These are phyloP conservation scores for Comarum palustre DNA, from an alignment of 306 rosid species.

Conservation along the genomic window DNA sequence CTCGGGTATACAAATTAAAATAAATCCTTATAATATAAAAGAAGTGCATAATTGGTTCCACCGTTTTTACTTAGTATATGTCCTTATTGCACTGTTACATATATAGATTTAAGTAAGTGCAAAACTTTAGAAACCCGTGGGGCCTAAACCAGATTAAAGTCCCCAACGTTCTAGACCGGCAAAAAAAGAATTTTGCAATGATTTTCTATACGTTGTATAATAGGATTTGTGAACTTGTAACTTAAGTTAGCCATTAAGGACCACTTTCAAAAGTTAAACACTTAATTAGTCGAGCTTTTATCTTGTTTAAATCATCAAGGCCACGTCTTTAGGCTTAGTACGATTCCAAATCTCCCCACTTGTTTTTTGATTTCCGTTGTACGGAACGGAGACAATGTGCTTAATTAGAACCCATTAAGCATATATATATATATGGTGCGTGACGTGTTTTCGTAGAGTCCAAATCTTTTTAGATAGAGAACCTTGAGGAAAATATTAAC, in stretches of 20 bases:
- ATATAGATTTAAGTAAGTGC: conserved; percentile 22
- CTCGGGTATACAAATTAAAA: no score
- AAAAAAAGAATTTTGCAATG: conserved; percentile 36
- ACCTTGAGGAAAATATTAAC: neutral
- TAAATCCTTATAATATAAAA: conserved; percentile 26
- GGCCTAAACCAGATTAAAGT: conserved; percentile 60
- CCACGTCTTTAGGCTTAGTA: conserved; percentile 43
- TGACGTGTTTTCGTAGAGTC: conserved; percentile 22
- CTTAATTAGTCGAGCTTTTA: conserved; percentile 16
- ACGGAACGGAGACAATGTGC: conserved; percentile 43
- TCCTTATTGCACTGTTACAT: conserved; percentile 27
- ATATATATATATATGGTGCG: conserved; percentile 15
- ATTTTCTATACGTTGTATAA: conserved; percentile 37
- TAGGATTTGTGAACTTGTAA: conserved; percentile 33
- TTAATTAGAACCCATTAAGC: conserved; percentile 34
- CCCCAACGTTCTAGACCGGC: conserved; percentile 58
- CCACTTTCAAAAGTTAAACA: conserved; percentile 32
- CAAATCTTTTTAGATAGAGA: conserved; percentile 3
- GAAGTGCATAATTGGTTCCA: conserved; percentile 55
- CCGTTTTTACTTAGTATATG: conserved; percentile 27
- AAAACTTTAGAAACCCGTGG: conserved; percentile 51
- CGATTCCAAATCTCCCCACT: conserved; percentile 33
- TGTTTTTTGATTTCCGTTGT: conserved; percentile 50
- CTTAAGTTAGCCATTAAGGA: conserved; percentile 51
- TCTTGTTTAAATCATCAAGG: conserved; percentile 37